phyloP scores from a whole-genome alignment of 768 basidiomycete genomes.

The Mycena leptocephala region DNA sequence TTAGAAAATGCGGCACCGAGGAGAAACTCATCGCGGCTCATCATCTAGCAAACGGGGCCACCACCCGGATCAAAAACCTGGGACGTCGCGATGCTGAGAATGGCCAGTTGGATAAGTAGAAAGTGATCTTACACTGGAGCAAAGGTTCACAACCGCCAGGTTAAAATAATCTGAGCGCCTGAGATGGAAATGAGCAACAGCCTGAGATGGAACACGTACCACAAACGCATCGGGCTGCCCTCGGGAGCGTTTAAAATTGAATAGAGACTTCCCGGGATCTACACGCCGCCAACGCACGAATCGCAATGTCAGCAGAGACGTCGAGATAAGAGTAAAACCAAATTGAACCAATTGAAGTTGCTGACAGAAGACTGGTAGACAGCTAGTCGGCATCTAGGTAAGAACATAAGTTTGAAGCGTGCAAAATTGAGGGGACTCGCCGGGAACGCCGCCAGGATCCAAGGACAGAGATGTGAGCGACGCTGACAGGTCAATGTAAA shows the following conservation, averaged over 20 bases:
- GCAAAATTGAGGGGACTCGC: background rate
- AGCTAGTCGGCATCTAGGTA: background rate
- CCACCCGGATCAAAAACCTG: background rate
- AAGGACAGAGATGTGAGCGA: background rate
- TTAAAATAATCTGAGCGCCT: background rate
- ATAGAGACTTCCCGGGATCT: background rate
- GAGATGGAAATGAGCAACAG: conserved; percentile 1
- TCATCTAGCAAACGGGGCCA: background rate
- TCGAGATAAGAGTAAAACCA: conserved; percentile 1
- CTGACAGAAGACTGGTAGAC: background rate
- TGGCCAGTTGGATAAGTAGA: background rate
- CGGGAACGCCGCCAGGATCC: conserved; percentile 6
- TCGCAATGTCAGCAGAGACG: background rate
- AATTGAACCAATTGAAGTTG: conserved; percentile 1
- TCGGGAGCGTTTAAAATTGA: background rate
- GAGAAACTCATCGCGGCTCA: background rate
- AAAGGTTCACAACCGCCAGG: background rate
- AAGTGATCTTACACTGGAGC: background rate
- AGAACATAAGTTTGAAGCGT: background rate
- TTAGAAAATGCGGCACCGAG: background rate
- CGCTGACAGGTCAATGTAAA: background rate
- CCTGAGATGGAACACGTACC: background rate
- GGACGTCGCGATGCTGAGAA: background rate
- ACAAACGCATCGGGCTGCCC: background rate
- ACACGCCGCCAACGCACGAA: background rate